Evolutionary conservation across 768 basidiomycete species (phyloP).

Genomic region (Boletus eberwhitei): DNA sequence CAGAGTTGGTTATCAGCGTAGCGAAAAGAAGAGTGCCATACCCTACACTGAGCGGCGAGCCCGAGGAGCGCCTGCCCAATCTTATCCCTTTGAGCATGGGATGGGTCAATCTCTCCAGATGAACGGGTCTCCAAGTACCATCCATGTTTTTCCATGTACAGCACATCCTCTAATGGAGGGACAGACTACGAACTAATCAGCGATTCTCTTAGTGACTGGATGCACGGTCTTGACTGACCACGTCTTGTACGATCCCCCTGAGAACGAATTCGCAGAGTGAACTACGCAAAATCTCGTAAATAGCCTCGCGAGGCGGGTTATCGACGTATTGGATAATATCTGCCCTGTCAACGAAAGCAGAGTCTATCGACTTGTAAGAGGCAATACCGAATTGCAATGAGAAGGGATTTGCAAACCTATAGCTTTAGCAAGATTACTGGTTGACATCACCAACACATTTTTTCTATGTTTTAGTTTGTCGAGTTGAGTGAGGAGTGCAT

Average conservation of each 20-base stretch:
- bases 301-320: slow-evolving; percentile 83
- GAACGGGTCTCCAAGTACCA: slow-evolving; percentile 3
- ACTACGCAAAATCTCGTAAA: slow-evolving; percentile 87
- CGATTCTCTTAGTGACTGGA: neutral
- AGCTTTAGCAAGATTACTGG: slow-evolving; percentile 90
- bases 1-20: neutral
- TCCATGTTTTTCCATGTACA: slow-evolving; percentile 19
- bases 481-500: slow-evolving; percentile 93
- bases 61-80: slow-evolving; percentile 56
- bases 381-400: neutral
- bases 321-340: slow-evolving; percentile 96
- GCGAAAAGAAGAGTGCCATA: slow-evolving; percentile 38
- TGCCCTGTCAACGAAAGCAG: slow-evolving; percentile 93
- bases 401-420: slow-evolving; percentile 60
- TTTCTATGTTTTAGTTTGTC: slow-evolving; percentile 92
- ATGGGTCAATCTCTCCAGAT: slow-evolving; percentile 21
- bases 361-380: slow-evolving; percentile 50
- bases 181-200: slow-evolving; percentile 44
- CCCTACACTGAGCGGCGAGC: slow-evolving; percentile 78
- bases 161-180: slow-evolving; percentile 55
- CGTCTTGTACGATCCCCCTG: slow-evolving; percentile 62
- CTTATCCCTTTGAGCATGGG: slow-evolving; percentile 48
- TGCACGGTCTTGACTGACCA: slow-evolving; percentile 43
- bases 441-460: slow-evolving; percentile 95
- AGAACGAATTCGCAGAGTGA: slow-evolving; percentile 78